Conservation (phyloP, 352 stramenopile species). For the Globisporangium nodosum region DNA sequence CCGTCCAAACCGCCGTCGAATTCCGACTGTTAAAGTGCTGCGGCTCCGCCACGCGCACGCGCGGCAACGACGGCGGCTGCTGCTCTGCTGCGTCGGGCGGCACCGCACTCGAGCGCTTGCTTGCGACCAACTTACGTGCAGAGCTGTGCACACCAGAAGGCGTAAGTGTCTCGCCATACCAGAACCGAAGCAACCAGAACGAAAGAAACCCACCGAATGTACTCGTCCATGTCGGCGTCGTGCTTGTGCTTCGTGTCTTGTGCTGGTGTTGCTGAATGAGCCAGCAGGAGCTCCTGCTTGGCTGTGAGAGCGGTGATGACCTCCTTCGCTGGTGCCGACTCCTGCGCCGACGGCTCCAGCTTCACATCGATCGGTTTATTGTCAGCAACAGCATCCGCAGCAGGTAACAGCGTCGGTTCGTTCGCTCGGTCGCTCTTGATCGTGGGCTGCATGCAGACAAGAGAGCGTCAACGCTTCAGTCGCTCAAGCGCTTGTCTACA, state of each 20-base stretch:
- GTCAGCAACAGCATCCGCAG: too few species aligned
- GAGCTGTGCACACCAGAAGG: conserved; percentile 15
- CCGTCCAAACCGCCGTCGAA: conserved; percentile 1
- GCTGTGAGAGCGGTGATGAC: too few species aligned
- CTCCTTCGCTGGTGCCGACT: too few species aligned
- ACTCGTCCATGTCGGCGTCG: conserved; percentile 36
- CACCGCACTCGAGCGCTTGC: conserved; percentile 17
- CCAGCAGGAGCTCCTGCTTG: not conserved
- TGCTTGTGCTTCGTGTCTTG: not conserved
- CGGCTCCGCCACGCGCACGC: conserved; percentile 15
- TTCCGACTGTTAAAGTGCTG: conserved; percentile 12
- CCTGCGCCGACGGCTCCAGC: too few species aligned
- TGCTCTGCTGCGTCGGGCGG: conserved; percentile 12
- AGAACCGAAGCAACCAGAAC: too few species aligned
- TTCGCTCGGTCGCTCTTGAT: too few species aligned
- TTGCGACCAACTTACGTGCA: conserved; percentile 29
- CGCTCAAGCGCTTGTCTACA: not conserved
- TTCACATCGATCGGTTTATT: too few species aligned
- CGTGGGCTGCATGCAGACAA: too few species aligned
- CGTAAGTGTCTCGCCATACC: not conserved
- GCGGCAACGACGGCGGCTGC: not conserved
- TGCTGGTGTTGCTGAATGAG: not conserved
- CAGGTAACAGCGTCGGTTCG: too few species aligned
- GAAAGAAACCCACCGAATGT: conserved; percentile 37
- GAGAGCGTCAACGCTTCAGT: not conserved